phyloP scores from a whole-genome alignment of 768 basidiomycete genomes.

The Botryobasidium botryosum region DNA sequence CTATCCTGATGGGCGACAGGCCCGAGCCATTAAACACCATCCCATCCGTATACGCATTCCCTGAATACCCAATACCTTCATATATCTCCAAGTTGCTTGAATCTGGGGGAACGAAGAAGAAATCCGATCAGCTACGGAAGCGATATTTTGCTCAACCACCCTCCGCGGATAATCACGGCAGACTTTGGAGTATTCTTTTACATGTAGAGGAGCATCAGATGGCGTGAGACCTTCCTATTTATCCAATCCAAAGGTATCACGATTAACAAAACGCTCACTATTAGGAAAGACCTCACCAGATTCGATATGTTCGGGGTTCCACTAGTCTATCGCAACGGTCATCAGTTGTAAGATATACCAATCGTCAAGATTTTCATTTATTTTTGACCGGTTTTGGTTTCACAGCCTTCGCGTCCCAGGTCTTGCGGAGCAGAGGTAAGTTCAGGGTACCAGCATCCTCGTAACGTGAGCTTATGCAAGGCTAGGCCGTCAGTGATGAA shows the following conservation, averaged over 20 bases:
- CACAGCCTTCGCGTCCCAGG: constrained; percentile 35
- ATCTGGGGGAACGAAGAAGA: too few relatives aligned
- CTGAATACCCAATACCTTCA: not conserved
- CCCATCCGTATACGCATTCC: not conserved
- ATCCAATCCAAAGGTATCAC: constrained; percentile 19
- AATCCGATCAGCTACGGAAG: too few relatives aligned
- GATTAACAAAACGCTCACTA: not conserved
- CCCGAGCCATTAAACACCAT: not conserved
- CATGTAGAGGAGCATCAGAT: constrained; percentile 38
- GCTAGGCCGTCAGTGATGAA: constrained; percentile 42
- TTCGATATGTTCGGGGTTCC: constrained; percentile 21
- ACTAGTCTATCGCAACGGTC: constrained; percentile 18
- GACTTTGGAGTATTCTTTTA: constrained; percentile 33
- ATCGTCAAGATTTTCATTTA: too few relatives aligned
- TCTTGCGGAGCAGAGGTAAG: constrained; percentile 37
- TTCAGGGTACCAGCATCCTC: too few relatives aligned
- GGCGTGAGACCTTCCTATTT: constrained; percentile 22
- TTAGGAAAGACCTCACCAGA: constrained; percentile 18
- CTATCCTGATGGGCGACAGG: not conserved
- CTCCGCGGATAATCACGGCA: constrained; percentile 26
- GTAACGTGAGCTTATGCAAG: too few relatives aligned
- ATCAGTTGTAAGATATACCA: not conserved
- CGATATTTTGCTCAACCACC: too few relatives aligned
- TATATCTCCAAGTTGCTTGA: not conserved
- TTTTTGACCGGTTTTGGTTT: not conserved